Evolutionary conservation across 2,329 filamentous ascomycete genomes (phyloP), one percentile per base, ranked within the genome.

Genomic region (Fusarium sp.): DNA sequence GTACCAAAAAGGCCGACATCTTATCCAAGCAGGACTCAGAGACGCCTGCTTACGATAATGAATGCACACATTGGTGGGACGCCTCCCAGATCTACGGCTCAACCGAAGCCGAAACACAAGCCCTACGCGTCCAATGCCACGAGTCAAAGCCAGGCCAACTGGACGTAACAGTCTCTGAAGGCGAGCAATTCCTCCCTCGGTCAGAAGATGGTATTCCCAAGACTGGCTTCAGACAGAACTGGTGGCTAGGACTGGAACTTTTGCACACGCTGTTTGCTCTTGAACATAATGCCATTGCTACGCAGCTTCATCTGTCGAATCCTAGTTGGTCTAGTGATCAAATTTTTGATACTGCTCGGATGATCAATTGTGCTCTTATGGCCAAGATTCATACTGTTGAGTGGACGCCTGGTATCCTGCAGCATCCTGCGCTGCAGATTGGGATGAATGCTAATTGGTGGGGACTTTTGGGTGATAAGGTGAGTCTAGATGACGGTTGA

Each of bases 11-110:
- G 1, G 43, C 66, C 1, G 12, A 48, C 0, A 5, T 32, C 2
- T 4, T 48, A 3, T 66, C 65, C 0, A 32, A 42, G 1, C 65
- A 68, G 8, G 65, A 68, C 13, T 3, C 20, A 1, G 43, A 68
- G 4, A 60, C 65, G 0, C 65, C 59, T 1, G 59, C 65, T 4
- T 68, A 68, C 3, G 50, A 59, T 9, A 68, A 69, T 8, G 65
- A 69, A n/a, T 51, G 45, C n/a, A 68, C 65, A 0, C 59, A 60
- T 5, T 68, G 65, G 59, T 68, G 65, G 65, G 59, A 68, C 2
- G 65, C 65, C 1, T 68, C 65, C 2, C 65, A 68, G 13, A 68
- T 69, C 34, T 68, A 69, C 5, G 65, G 65, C 18, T 68, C 65
- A 3, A 65, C 53, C 2, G 65, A 68, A 64, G 28, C 30, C 0